A percentile compares a stretch with the other conserved stretches of the same genome.
These are phyloP conservation scores for Fusarium ramigenum DNA, from an alignment of 2,329 filamentous ascomycete genomes.

Conservation along the genomic window DNA sequence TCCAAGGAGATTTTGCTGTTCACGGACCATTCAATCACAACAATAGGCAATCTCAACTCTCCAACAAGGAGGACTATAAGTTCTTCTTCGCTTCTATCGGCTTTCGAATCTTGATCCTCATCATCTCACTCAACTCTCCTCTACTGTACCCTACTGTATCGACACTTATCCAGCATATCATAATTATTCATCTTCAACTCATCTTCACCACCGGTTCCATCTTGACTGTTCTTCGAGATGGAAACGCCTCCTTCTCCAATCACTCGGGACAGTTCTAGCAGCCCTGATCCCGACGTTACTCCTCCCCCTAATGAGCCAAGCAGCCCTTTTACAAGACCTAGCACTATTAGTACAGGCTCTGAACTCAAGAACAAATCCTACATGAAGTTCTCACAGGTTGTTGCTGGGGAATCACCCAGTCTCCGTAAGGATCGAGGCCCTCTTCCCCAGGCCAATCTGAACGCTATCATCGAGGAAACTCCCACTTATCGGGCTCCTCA, in stretches of 20 bases:
- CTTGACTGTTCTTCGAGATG: constrained; percentile 9
- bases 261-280: constrained; percentile 21
- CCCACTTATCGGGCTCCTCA: background rate
- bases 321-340: constrained; percentile 26
- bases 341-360: background rate
- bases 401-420: background rate
- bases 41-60: constrained; percentile 17
- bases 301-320: constrained; percentile 7
- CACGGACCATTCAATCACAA: background rate
- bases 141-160: background rate
- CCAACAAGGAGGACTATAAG: constrained; percentile 14
- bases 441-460: background rate
- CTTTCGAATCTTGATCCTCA: constrained; percentile 24
- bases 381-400: background rate
- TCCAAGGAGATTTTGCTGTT: background rate
- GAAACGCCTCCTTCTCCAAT: constrained; percentile 7
- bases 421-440: background rate
- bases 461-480: background rate
- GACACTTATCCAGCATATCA: background rate
- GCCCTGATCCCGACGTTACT: constrained; percentile 8
- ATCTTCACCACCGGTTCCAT: background rate
- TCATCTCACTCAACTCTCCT: background rate
- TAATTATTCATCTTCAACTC: background rate
- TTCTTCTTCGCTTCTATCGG: background rate
- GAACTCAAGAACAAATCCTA: background rate